Evolutionary conservation across 2,329 filamentous ascomycete species (phyloP).

Genomic region (Cladosporium oxysporum): DNA sequence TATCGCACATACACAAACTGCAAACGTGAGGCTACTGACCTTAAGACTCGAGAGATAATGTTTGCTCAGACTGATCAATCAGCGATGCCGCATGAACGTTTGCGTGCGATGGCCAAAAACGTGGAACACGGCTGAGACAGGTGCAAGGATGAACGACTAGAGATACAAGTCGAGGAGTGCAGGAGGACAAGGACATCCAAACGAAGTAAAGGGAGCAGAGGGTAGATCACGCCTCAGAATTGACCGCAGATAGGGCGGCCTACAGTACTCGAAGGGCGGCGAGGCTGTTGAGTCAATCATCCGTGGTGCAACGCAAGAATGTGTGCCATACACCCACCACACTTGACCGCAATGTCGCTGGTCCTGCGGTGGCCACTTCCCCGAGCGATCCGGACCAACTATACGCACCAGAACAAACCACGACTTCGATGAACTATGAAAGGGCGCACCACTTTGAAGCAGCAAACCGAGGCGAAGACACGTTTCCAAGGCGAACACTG

Average conservation of each 20-base stretch:
- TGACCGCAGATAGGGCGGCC: slow-evolving; percentile 9
- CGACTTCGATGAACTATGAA: not conserved
- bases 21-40: not conserved
- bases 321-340: not conserved
- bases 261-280: slow-evolving; percentile 12
- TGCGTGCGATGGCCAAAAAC: not conserved
- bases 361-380: not conserved
- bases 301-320: not conserved
- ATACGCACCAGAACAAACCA: not conserved
- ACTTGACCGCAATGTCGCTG: not conserved
- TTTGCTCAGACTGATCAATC: slow-evolving; percentile 13
- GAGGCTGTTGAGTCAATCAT: slow-evolving; percentile 8
- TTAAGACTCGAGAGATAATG: not conserved
- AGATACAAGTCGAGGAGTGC: slow-evolving; percentile 12
- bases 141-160: slow-evolving; percentile 12
- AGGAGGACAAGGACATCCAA: not conserved
- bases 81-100: not conserved
- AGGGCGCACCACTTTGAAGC: not conserved
- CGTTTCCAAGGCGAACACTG: slow-evolving; percentile 14
- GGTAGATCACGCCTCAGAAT: not conserved
- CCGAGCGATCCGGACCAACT: not conserved
- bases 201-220: not conserved
- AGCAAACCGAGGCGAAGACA: slow-evolving; percentile 16
- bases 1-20: not conserved
- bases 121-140: slow-evolving; percentile 18